Evolutionary conservation across 176 grass and related monocot species (phyloP).

Genomic region (Avena sativa): DNA sequence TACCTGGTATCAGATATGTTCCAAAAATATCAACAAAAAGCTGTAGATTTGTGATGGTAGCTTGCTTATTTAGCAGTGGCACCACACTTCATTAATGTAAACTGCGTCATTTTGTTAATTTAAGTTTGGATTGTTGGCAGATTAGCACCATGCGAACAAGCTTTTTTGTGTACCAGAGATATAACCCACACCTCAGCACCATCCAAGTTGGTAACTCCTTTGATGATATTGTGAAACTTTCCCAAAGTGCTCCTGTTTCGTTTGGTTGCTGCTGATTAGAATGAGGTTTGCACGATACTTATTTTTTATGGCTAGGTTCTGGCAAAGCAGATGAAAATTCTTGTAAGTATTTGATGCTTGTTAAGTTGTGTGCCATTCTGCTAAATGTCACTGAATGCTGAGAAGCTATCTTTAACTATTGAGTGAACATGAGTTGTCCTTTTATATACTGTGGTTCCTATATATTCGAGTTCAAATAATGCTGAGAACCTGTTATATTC

Average conservation of each 20-base stretch:
- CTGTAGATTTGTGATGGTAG: conserved; percentile 27
- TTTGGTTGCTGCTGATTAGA: conserved; percentile 46
- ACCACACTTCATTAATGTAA: conserved; percentile 31
- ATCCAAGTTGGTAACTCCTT: conserved; percentile 49
- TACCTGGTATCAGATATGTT: neutral
- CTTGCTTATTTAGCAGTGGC: conserved; percentile 17
- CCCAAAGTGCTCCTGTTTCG: conserved; percentile 35
- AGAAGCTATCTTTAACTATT: conserved; percentile 7
- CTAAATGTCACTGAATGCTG: neutral
- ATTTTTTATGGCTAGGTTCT: conserved; percentile 19
- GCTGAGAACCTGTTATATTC: neutral
- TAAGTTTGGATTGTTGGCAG: conserved; percentile 65
- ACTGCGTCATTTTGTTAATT: conserved; percentile 51
- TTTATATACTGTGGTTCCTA: neutral
- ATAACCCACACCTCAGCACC: conserved; percentile 47
- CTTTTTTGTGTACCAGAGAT: conserved; percentile 57
- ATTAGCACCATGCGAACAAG: conserved; percentile 59
- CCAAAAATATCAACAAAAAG: conserved; percentile 11
- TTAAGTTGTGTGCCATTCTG: conserved; percentile 9
- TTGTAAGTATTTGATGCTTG: conserved; percentile 8
- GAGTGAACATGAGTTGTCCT: neutral
- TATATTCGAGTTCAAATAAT: neutral
- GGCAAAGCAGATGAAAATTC: neutral
- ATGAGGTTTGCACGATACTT: conserved; percentile 44
- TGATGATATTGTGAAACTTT: conserved; percentile 42